phyloP scores from a whole-genome alignment of 495 filamentous ascomycete species.

The Talaromyces proteolyticus region DNA sequence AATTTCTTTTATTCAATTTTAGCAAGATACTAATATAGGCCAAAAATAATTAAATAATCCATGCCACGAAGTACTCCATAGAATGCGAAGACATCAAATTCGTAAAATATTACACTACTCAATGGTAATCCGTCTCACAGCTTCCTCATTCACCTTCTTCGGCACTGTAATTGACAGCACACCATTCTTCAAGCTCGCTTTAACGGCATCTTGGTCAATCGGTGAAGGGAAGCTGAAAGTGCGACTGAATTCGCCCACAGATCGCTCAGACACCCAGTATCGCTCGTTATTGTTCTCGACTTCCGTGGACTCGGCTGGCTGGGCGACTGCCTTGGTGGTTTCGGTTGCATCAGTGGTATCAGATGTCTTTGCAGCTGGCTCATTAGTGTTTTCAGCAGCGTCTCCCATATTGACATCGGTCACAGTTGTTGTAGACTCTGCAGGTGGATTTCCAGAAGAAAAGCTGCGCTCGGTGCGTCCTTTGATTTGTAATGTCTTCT shows the following conservation, averaged over 20 bases:
- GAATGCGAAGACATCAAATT: no score
- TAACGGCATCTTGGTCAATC: constrained; percentile 74
- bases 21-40: no score
- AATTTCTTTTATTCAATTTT: no score
- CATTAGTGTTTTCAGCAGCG: neutral
- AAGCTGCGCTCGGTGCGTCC: constrained; percentile 47
- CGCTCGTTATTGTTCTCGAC: constrained; percentile 31
- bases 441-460: neutral
- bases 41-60: no score
- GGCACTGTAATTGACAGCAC: constrained; percentile 71
- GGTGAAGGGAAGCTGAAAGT: constrained; percentile 71
- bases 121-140: constrained; percentile 51
- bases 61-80: no score
- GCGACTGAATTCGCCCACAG: constrained; percentile 74
- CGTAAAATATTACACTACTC: no score
- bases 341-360: neutral
- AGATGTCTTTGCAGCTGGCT: constrained; percentile 5
- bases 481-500: constrained; percentile 67
- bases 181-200: constrained; percentile 71
- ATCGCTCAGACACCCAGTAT: constrained; percentile 84
- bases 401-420: constrained; percentile 15
- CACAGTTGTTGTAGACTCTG: neutral
- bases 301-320: constrained; percentile 1
- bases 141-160: constrained; percentile 53
- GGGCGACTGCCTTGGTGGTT: constrained; percentile 2